phyloP scores from a whole-genome alignment of 345 rosid genomes.

The Gossypium turneri region DNA sequence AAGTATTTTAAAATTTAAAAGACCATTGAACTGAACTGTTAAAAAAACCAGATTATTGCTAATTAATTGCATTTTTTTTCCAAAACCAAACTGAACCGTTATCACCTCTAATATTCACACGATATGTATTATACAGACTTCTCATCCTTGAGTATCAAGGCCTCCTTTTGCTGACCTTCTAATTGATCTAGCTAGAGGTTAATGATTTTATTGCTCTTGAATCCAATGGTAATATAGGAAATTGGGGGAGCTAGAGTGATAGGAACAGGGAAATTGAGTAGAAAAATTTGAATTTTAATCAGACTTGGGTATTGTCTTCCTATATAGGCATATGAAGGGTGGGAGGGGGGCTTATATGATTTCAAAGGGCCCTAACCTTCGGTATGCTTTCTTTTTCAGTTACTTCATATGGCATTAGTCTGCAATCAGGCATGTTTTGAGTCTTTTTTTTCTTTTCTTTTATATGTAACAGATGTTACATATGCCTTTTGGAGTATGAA shows the following conservation, averaged over 20 bases:
- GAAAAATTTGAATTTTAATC: background rate
- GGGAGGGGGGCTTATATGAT: background rate
- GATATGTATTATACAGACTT: background rate
- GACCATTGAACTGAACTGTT: background rate
- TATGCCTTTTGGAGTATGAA: slow-evolving; percentile 96
- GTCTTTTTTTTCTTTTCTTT: background rate
- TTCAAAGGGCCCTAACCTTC: background rate
- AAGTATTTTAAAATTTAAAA: background rate
- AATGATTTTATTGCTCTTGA: background rate
- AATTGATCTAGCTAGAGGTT: background rate
- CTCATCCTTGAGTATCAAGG: background rate
- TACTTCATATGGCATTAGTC: background rate
- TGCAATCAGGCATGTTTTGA: slow-evolving; percentile 3
- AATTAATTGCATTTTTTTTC: background rate
- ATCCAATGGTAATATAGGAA: background rate
- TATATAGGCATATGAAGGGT: background rate
- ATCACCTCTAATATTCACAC: background rate
- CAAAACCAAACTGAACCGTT: background rate
- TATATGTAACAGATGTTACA: slow-evolving; percentile 63
- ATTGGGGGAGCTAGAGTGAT: background rate
- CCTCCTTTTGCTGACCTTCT: background rate
- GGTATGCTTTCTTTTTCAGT: background rate
- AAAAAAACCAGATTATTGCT: background rate
- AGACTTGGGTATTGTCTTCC: background rate
- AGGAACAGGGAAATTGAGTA: no score